These are phyloP conservation scores for Malbranchea zuffiana DNA, from an alignment of 2,329 filamentous ascomycete species.

Conservation along the genomic window DNA sequence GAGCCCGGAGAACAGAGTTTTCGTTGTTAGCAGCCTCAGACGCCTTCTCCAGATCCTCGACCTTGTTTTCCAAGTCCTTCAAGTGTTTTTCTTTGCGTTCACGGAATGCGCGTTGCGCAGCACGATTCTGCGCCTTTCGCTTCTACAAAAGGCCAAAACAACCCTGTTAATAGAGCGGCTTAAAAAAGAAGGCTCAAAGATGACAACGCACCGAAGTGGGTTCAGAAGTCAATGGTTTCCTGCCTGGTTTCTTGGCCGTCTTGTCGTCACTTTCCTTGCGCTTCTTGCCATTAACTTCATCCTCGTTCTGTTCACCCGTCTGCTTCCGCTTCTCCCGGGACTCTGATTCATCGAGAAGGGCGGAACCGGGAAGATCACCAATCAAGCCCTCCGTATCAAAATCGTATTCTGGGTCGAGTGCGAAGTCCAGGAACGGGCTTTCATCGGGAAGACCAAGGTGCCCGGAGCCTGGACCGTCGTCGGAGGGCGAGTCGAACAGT, in stretches of 20 bases:
- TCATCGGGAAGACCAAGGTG: conserved; percentile 51
- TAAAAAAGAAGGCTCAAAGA: background rate
- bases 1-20: conserved; percentile 70
- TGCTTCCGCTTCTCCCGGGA: conserved; percentile 53
- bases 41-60: conserved; percentile 60
- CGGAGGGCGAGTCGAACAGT: conserved; percentile 23
- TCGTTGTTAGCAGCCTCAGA: conserved; percentile 76
- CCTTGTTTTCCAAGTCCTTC: conserved; percentile 44
- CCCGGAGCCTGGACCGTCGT: conserved; percentile 35
- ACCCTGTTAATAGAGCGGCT: conserved; percentile 17
- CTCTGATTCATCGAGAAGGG: conserved; percentile 34
- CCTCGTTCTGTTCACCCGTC: conserved; percentile 42
- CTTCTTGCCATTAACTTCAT: conserved; percentile 54
- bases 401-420: conserved; percentile 66
- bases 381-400: conserved; percentile 65
- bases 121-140: conserved; percentile 82
- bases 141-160: conserved; percentile 27
- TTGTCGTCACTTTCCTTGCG: conserved; percentile 79
- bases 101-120: conserved; percentile 83
- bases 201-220: conserved; percentile 72
- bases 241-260: conserved; percentile 84
- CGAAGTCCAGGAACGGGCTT: conserved; percentile 75
- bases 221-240: conserved; percentile 90
- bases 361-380: conserved; percentile 53
- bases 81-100: conserved; percentile 81